These are phyloP conservation scores for Fusarium algeriense DNA, from an alignment of 2,329 filamentous ascomycete genomes.

Conservation along the genomic window DNA sequence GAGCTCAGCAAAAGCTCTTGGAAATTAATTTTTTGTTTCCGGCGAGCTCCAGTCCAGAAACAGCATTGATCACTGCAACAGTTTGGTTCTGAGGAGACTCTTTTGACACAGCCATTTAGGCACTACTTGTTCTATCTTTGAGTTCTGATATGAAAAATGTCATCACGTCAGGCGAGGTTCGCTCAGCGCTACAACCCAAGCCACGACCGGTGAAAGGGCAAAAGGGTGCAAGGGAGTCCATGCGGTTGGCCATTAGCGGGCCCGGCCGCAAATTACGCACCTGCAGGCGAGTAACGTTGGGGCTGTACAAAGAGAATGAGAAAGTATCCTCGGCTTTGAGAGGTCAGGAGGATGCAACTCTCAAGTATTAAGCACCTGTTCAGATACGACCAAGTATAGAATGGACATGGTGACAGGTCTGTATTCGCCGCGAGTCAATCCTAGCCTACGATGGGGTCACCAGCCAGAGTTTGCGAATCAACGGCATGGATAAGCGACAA, in stretches of 20 bases:
- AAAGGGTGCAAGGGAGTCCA: slow-evolving; percentile 24
- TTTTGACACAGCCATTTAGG: background rate
- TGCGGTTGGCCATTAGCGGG: slow-evolving; percentile 29
- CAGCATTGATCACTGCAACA: background rate
- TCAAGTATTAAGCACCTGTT: slow-evolving; percentile 5
- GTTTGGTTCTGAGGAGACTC: background rate
- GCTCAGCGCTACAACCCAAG: slow-evolving; percentile 25
- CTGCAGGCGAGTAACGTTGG: slow-evolving; percentile 35
- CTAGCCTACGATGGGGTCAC: slow-evolving; percentile 20
- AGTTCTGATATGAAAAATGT: slow-evolving; percentile 14
- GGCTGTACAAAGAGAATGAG: slow-evolving; percentile 30
- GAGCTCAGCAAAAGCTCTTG: slow-evolving; percentile 11
- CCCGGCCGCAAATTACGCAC: slow-evolving; percentile 41
- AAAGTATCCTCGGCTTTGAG: slow-evolving; percentile 19
- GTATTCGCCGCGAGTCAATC: slow-evolving; percentile 23
- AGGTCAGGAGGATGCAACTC: slow-evolving; percentile 17
- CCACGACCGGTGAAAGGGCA: slow-evolving; percentile 25
- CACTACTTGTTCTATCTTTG: background rate
- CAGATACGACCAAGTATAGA: slow-evolving; percentile 6
- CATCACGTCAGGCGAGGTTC: slow-evolving; percentile 23
- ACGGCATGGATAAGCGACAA: slow-evolving; percentile 45
- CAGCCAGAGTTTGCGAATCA: slow-evolving; percentile 42
- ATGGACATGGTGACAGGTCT: slow-evolving; percentile 19
- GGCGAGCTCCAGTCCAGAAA: slow-evolving; percentile 9
- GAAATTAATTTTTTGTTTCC: no score